Evolutionary conservation across 305 asterid species (phyloP), one percentile per base, ranked within the genome.

Genomic region (Fraxinus nigra): DNA sequence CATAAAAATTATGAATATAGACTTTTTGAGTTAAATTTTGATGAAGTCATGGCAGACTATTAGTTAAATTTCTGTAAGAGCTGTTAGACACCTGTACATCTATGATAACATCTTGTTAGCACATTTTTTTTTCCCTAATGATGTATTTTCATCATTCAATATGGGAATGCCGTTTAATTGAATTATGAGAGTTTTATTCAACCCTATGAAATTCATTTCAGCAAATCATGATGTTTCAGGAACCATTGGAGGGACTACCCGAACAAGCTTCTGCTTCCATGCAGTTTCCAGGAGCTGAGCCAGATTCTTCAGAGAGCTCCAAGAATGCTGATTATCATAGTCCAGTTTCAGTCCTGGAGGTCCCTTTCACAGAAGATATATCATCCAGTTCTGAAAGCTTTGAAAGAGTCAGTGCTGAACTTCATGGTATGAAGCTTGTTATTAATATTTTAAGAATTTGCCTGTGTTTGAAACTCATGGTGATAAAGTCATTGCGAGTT

Each of bases 261-360:
- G 84, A 88, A 78, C 83, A 67, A 80, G 85, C 77, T 76, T 70
- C 86, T 81, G 78, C 82, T 81, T 72, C 86, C 75, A 72, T 43
- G 54, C 83, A 74, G 80, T 79, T 83, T 78, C 81, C 80, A 72
- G 85, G 76, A 81, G 87, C 87, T 61, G 91, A 89, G 86, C 82
- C 80, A 13, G 91, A 85, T 81, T 83, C 85, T 69, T 86, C 87
- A 38, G 92, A 86, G 84, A 88, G 88, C 86, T 88, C 90, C 79
- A 91, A 78, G 84, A 89, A 89, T 79, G 90, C 85, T 80, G 95
- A 87, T 84, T 89, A 85, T 85, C 88, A 84, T 75, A 87, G 92
- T 87, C 98, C 93, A 4, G 85, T 89, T 85, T 89, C 97, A 35
- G 90, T 88, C 82, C 86, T 86, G 74, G 89, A 88, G 86, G 85